Evolutionary conservation across 345 rosid species (phyloP), one percentile per base, ranked within the genome.

Genomic region (Euphorbia tirucalli): DNA sequence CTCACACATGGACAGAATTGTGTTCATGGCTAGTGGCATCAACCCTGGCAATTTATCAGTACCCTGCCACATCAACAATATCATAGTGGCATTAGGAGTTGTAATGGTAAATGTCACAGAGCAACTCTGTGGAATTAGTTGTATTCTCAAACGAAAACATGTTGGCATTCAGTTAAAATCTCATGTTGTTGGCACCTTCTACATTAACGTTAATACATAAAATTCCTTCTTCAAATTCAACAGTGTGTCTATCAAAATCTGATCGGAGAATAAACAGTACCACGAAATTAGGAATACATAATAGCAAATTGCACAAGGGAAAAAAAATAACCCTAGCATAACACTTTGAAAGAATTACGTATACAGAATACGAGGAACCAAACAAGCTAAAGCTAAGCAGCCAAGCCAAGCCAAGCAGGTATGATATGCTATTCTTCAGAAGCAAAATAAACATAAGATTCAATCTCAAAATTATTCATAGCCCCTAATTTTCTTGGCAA

Each of bases 11-110:
- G 88, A 84, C 67, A 96, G 80, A 68, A 96, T 64, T 60, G 77
- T 83, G 57, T 94, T 84, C 89, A 91, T 88, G 56, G 96, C 82
- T 66, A 86, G 83, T 1, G 88, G 83, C 91, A 93, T 93, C 30
- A 96, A 78, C 35, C 97, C 98, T 0, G 87, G 91, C 11, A 82
- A 82, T 54, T 77, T 82, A 63, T 83, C 74, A 11, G 77, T 80
- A 56, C 99, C 99, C 98, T 89, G 86, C 56, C 73, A 64, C 60
- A 81, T 21, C 75, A 75, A 69, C 61, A 27, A 31, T 5, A 7
- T 67, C 25, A 11, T 31, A n/a, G 9, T 18, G 25, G 31, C 66
- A 7, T 58, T 60, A 25, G 48, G 35, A 28, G 4, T 57, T 54
- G 14, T 21, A 52, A 64, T 37, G 18, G 56, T 18, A 70, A 62